phyloP scores from a whole-genome alignment of 1,139 yeast genomes.

The Entelexis paramagnoliae region DNA sequence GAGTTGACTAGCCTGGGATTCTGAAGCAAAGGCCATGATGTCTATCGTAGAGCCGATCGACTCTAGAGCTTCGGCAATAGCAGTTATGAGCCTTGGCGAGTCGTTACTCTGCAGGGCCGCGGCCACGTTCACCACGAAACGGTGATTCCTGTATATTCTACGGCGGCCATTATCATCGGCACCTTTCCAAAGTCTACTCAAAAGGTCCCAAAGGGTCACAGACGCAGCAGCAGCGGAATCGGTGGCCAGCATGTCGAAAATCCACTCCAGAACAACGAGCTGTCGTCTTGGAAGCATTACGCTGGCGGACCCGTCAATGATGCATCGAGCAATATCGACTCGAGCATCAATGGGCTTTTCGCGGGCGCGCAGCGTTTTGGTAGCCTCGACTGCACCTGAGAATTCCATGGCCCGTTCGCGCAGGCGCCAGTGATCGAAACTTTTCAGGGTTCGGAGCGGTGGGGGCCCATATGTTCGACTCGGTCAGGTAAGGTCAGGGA shows the following conservation, averaged over 20 bases:
- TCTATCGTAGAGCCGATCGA: not conserved
- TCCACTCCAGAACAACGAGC: constrained; percentile 52
- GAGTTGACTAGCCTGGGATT: constrained; percentile 14
- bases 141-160: constrained; percentile 12
- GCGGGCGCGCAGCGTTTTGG: constrained; percentile 55
- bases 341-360: constrained; percentile 35
- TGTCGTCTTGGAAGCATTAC: constrained; percentile 54
- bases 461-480: not conserved
- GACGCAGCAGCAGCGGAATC: constrained; percentile 15
- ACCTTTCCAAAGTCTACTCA: constrained; percentile 15
- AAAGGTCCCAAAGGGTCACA: constrained; percentile 15
- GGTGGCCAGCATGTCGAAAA: constrained; percentile 50
- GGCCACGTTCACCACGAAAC: constrained; percentile 9
- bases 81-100: not conserved
- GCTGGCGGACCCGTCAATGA: constrained; percentile 36
- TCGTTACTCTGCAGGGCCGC: not conserved
- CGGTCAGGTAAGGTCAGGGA: not conserved
- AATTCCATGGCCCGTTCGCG: not conserved
- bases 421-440: constrained; percentile 3
- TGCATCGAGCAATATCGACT: constrained; percentile 35
- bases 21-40: constrained; percentile 5
- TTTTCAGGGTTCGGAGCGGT: constrained; percentile 10
- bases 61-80: not conserved
- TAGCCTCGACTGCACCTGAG: constrained; percentile 34
- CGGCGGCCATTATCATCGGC: constrained; percentile 7